Evolutionary conservation across 106 monocot genomes (phyloP), one percentile per base, ranked within the genome.

Genomic region (Allium cepa): DNA sequence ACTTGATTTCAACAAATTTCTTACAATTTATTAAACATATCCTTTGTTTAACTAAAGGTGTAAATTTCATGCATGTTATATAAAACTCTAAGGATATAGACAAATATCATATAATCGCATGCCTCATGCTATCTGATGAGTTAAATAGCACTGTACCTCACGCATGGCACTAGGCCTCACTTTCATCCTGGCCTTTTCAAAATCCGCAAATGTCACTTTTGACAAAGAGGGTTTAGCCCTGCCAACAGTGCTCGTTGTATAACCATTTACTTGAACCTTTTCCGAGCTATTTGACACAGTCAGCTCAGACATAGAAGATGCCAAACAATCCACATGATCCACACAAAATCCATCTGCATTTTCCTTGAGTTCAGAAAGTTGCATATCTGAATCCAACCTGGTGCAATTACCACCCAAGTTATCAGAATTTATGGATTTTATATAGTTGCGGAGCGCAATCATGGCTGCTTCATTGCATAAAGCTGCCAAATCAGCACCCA

Each of bases 161-260:
- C 97, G 80, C 97, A 99, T 93, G 56, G 93, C 87, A 79, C 92
- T 93, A 47, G 97, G 97, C 67, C 85, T 84, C 73, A 93, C 86
- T 93, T 90, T 99, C 74, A 83, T 68, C 62, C 87, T 99, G 26
- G 97, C 92, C 48, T 81, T 87, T 59, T 87, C 77, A 81, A 99
- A 99, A 78, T 99, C 97, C 9, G 81, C 81, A 49, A 69, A 16
- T 8, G 59, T 82, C 53, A 99, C 76, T 72, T 76, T 68, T 56
- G 88, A 68, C 49, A 71, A 46, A n/a, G 65, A 48, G 47, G 59
- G 68, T 62, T 75, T 3, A 73, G 64, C 26, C 70, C 46, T 27
- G 27, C 14, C 50, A 65, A 46, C 1, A 22, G 46, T 16, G 10
- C 49, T 13, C 57, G 26, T 46, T 56, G 13, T 12, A 63, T 50